A percentile compares a stretch with the other conserved stretches of the same genome.
phyloP scores from a whole-genome alignment of 306 rosid species.

The Coriaria nepalensis region DNA sequence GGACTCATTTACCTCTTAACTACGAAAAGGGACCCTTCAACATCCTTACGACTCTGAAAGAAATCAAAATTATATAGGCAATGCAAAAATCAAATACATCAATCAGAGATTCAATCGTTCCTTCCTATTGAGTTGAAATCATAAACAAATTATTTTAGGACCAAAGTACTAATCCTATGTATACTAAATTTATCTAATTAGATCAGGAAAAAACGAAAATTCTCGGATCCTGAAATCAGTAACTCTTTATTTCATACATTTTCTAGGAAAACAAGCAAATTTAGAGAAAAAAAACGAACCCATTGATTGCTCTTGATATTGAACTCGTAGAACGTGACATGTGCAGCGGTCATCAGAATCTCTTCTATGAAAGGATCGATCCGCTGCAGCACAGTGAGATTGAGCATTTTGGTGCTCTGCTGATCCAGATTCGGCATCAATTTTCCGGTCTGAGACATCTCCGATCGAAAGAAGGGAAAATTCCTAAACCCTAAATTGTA shows the following conservation, averaged over 20 bases:
- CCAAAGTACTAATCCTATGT: too few species aligned
- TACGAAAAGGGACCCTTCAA: constrained; percentile 96
- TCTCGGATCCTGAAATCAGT: too few species aligned
- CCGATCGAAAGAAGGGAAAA: background rate
- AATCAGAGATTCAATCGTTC: background rate
- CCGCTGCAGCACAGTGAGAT: constrained; percentile 84
- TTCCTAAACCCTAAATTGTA: constrained; percentile 17
- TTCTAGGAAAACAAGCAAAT: constrained; percentile 7
- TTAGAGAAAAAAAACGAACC: constrained; percentile 38
- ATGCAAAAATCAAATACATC: background rate
- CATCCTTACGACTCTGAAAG: constrained; percentile 92
- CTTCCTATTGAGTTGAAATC: too few species aligned
- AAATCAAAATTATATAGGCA: constrained; percentile 3
- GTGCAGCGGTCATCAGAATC: constrained; percentile 90
- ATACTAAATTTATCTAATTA: too few species aligned
- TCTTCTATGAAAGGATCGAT: constrained; percentile 78
- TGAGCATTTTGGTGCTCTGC: constrained; percentile 68
- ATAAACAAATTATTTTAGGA: too few species aligned
- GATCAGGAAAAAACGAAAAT: too few species aligned
- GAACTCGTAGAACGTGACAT: constrained; percentile 77
- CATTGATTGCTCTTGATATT: constrained; percentile 74
- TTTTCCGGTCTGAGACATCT: constrained; percentile 59
- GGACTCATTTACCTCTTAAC: constrained; percentile 57
- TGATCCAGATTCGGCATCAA: constrained; percentile 90
- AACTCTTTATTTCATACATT: background rate